Evolutionary conservation across 805 yeast genomes (phyloP).

Genomic region (Sugiyamaella lignohabitans): DNA sequence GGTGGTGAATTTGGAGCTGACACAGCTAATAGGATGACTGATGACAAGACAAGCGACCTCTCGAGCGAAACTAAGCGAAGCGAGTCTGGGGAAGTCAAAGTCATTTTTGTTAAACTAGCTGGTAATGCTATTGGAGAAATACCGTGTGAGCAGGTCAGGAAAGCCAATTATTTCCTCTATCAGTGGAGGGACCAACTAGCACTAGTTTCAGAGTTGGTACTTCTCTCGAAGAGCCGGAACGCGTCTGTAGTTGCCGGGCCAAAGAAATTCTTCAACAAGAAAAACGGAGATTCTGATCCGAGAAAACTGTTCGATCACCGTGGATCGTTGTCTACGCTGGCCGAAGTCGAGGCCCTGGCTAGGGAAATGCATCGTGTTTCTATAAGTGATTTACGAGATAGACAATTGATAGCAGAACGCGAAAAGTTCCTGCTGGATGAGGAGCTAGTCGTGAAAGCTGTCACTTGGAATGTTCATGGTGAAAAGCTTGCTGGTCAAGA

Average conservation of each 20-base stretch:
- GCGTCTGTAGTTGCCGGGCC: too few species aligned
- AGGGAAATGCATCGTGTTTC: constrained; percentile 1
- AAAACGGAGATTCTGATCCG: neutral
- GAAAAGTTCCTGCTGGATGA: constrained; percentile 14
- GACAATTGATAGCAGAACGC: constrained; percentile 5
- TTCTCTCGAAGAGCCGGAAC: neutral
- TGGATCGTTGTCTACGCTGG: neutral
- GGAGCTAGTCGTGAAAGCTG: constrained; percentile 19
- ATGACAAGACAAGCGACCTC: neutral
- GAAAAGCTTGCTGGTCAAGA: constrained; percentile 20
- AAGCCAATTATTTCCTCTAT: neutral
- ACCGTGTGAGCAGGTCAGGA: neutral
- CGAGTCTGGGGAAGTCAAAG: neutral
- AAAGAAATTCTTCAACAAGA: neutral
- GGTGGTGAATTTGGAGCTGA: too few species aligned
- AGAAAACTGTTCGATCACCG: neutral
- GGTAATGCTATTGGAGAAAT: constrained; percentile 10
- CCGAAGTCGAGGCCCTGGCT: neutral
- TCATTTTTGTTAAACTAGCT: constrained; percentile 3
- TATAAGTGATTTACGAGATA: constrained; percentile 14
- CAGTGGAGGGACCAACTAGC: neutral
- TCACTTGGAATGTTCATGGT: constrained; percentile 32
- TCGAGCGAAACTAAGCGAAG: neutral
- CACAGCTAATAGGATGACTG: neutral
- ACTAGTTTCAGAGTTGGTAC: neutral